Conservation (phyloP, 139 green algal genomes). For the Auxenochlorella pyrenoidosa region DNA sequence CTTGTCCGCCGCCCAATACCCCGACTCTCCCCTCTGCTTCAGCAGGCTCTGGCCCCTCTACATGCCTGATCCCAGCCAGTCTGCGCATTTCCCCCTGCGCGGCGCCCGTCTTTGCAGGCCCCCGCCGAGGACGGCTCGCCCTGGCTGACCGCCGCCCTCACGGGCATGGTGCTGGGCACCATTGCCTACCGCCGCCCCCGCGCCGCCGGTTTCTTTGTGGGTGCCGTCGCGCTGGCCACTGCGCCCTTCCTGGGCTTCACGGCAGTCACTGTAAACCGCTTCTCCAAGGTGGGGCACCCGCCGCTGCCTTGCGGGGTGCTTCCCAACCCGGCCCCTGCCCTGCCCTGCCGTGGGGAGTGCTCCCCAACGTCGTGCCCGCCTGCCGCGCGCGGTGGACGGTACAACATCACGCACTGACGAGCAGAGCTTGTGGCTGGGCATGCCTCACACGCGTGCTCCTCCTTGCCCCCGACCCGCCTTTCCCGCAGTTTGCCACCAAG, state of each 20-base stretch:
- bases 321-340: neutral
- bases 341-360: no score
- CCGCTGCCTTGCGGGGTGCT: neutral
- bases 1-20: no score
- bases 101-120: neutral
- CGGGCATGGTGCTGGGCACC: conserved; percentile 13
- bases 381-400: no score
- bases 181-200: conserved; percentile 38
- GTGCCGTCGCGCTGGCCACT: neutral
- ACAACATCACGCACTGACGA: no score
- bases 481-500: conserved; percentile 25
- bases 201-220: conserved; percentile 28
- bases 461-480: neutral
- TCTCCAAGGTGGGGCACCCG: neutral
- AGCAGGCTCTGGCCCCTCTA: neutral
- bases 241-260: conserved; percentile 36
- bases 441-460: neutral
- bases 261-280: conserved; percentile 28
- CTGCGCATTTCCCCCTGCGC: neutral
- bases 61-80: neutral
- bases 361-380: no score
- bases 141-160: neutral
- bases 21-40: no score
- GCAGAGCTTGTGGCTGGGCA: no score
- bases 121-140: neutral